Evolutionary conservation across 495 filamentous ascomycete species (phyloP).

Genomic region (Clavariopsis aquatica): DNA sequence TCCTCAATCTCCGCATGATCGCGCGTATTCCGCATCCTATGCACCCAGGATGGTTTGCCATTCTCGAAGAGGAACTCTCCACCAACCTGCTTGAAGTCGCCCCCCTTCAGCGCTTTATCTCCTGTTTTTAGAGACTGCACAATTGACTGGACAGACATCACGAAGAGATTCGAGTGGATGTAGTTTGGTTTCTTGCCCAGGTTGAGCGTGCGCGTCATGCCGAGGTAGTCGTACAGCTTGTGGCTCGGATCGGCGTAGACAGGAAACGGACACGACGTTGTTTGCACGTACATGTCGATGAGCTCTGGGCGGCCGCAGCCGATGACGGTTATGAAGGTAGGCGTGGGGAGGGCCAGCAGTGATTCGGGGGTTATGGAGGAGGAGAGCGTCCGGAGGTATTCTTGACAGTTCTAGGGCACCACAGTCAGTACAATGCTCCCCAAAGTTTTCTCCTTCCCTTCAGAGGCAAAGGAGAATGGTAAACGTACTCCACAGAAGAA

Average conservation of each 20-base stretch:
- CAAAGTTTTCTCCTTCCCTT: background rate
- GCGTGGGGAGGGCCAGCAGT: constrained; percentile 54
- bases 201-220: constrained; percentile 65
- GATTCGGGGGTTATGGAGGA: constrained; percentile 59
- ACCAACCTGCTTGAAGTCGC: constrained; percentile 70
- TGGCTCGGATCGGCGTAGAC: constrained; percentile 77
- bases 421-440: constrained; percentile 16
- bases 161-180: constrained; percentile 54
- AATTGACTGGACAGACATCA: constrained; percentile 52
- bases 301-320: constrained; percentile 77
- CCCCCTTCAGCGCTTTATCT: constrained; percentile 63
- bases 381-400: constrained; percentile 69
- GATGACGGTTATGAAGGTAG: constrained; percentile 69
- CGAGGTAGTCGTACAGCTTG: constrained; percentile 68
- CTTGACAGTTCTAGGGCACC: constrained; percentile 63
- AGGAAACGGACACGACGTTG: constrained; percentile 70
- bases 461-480: background rate
- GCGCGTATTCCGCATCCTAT: constrained; percentile 77
- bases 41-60: constrained; percentile 72
- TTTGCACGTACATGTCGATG: constrained; percentile 65
- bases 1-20: constrained; percentile 73
- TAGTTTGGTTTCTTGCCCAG: constrained; percentile 70
- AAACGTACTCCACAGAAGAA: constrained; percentile 88
- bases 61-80: constrained; percentile 84
- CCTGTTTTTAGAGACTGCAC: constrained; percentile 58